Evolutionary conservation across 371 early-diverging fungal species (phyloP).

Genomic region (Mucor mucedo): DNA sequence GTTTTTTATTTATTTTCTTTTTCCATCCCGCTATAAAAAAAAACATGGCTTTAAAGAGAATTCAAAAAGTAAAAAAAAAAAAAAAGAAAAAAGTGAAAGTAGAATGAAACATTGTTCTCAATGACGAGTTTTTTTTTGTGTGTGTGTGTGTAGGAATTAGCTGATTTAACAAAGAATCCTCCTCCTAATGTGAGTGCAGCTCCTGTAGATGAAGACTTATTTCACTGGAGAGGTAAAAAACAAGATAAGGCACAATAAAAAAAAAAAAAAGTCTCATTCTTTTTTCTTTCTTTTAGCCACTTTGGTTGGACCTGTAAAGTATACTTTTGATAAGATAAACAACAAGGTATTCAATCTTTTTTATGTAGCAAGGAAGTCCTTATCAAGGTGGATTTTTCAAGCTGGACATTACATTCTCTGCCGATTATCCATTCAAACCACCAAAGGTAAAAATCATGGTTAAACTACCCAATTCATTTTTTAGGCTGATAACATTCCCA

Average conservation of each 20-base stretch:
- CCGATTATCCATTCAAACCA: conserved; percentile 94
- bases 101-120: no score
- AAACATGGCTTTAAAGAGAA: conserved; percentile 54
- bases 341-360: not conserved
- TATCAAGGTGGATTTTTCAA: conserved; percentile 88
- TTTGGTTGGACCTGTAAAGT: conserved; percentile 48
- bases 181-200: conserved; percentile 67
- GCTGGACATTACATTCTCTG: conserved; percentile 78
- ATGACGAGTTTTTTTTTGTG: no score
- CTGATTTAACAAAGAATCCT: conserved; percentile 72
- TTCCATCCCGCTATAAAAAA: not conserved
- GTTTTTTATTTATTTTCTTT: not conserved
- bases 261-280: not conserved
- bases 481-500: not conserved
- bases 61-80: conserved; percentile 41
- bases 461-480: no score
- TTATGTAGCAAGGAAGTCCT: conserved; percentile 57
- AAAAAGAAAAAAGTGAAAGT: no score
- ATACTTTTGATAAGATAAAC: no score
- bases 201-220: conserved; percentile 73
- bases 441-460: conserved; percentile 64
- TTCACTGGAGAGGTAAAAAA: conserved; percentile 78
- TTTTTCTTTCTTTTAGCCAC: conserved; percentile 22
- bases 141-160: conserved; percentile 70
- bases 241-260: not conserved